These are phyloP conservation scores for Phlyctochytrium planicorne DNA, from an alignment of 192 early-diverging fungal species.

Conservation along the genomic window DNA sequence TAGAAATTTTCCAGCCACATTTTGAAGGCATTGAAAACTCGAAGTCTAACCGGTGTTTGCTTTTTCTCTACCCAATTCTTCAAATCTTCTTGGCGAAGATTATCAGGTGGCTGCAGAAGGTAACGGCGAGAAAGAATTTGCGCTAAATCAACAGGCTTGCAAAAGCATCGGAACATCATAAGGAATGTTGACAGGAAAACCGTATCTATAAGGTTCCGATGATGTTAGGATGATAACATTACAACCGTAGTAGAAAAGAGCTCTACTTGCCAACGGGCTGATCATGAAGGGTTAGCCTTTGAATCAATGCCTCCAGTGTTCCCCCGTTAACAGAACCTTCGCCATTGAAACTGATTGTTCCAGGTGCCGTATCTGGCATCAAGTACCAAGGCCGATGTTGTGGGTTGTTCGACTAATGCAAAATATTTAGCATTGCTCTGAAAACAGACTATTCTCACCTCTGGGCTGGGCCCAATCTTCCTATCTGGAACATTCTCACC, in stretches of 20 bases:
- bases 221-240: too few species aligned
- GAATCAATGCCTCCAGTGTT: slow-evolving; percentile 81
- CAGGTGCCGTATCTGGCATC: background rate
- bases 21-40: background rate
- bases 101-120: background rate
- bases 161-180: background rate
- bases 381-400: background rate
- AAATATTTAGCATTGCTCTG: too few species aligned
- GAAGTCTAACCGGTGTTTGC: background rate
- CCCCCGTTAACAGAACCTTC: slow-evolving; percentile 90
- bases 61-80: background rate
- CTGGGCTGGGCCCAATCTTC: too few species aligned
- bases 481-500: background rate
- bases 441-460: too few species aligned
- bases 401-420: background rate
- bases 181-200: background rate
- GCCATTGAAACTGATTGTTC: slow-evolving; percentile 57
- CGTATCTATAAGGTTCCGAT: background rate
- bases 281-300: slow-evolving; percentile 91
- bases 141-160: background rate
- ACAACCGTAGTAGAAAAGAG: too few species aligned
- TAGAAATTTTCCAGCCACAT: background rate
- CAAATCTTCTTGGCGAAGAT: background rate
- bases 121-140: background rate
- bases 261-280: slow-evolving; percentile 44